These are phyloP conservation scores for Venturia asperata DNA, from an alignment of 2,329 filamentous ascomycete species.

Conservation along the genomic window DNA sequence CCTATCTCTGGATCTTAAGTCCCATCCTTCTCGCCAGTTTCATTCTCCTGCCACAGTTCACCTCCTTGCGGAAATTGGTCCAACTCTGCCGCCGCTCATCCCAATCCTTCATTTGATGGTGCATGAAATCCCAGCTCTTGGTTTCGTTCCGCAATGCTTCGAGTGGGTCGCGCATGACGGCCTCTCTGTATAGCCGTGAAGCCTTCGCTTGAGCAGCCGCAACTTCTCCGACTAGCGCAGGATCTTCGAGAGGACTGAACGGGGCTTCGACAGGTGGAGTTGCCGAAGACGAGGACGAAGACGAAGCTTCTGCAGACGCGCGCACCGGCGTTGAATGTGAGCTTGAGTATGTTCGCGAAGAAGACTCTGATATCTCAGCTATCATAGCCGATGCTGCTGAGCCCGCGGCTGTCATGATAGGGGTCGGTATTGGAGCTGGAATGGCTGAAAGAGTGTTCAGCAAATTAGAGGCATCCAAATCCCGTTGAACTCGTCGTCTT, in stretches of 20 bases:
- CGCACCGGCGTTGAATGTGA: background rate
- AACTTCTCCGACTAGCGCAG: constrained; percentile 59
- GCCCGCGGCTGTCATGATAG: background rate
- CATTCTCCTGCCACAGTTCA: constrained; percentile 2
- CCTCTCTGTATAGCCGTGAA: constrained; percentile 48
- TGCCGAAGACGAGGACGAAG: constrained; percentile 5
- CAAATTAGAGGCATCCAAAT: background rate
- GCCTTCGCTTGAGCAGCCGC: constrained; percentile 52
- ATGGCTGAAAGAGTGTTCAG: constrained; percentile 22
- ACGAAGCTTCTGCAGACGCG: background rate
- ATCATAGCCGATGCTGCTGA: constrained; percentile 2
- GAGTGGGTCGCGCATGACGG: constrained; percentile 31
- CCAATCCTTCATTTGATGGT: constrained; percentile 39
- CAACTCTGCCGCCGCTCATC: constrained; percentile 32
- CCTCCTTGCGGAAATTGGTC: constrained; percentile 29
- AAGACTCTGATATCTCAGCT: background rate
- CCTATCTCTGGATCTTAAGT: constrained; percentile 9
- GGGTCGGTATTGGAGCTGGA: constrained; percentile 8
- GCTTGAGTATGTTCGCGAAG: background rate
- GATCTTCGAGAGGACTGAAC: constrained; percentile 55
- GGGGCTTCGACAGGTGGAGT: constrained; percentile 22
- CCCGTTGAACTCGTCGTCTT: constrained; percentile 43
- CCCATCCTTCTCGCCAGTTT: constrained; percentile 15
- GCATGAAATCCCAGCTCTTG: constrained; percentile 37
- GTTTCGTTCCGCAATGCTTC: constrained; percentile 29